Conservation (phyloP, 2,329 filamentous ascomycete species). For the Nigrospora osmanthi region DNA sequence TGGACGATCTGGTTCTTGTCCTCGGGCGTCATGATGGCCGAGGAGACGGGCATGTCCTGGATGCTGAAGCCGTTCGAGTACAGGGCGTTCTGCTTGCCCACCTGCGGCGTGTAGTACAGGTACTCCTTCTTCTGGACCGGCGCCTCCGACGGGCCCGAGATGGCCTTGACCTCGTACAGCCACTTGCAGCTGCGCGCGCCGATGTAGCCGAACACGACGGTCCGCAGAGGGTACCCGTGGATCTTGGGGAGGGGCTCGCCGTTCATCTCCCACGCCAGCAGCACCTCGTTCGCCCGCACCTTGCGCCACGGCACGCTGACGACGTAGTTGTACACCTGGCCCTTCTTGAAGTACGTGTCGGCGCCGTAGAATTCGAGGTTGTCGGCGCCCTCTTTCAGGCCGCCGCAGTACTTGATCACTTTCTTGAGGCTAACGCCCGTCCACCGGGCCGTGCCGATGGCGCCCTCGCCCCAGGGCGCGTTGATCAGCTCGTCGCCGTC, state of each 20-base stretch:
- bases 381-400: conserved; percentile 42
- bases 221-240: conserved; percentile 57
- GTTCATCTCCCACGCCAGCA: conserved; percentile 68
- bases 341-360: conserved; percentile 67
- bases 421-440: conserved; percentile 60
- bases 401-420: conserved; percentile 63
- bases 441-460: conserved; percentile 57
- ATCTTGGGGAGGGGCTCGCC: conserved; percentile 55
- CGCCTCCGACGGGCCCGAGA: conserved; percentile 44
- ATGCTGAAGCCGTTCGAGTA: conserved; percentile 57
- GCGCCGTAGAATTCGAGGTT: conserved; percentile 64
- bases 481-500: conserved; percentile 56
- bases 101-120: conserved; percentile 60
- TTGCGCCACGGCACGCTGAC: conserved; percentile 62
- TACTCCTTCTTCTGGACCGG: conserved; percentile 61
- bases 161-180: conserved; percentile 55
- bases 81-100: conserved; percentile 57
- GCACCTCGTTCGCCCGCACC: conserved; percentile 57
- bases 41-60: conserved; percentile 65
- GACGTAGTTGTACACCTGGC: conserved; percentile 57
- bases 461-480: conserved; percentile 56
- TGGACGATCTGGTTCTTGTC: conserved; percentile 55
- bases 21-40: conserved; percentile 57
- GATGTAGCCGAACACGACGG: conserved; percentile 59
- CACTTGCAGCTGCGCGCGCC: conserved; percentile 58